Conservation (phyloP, 345 rosid species). For the Rhizophora apiculata region DNA sequence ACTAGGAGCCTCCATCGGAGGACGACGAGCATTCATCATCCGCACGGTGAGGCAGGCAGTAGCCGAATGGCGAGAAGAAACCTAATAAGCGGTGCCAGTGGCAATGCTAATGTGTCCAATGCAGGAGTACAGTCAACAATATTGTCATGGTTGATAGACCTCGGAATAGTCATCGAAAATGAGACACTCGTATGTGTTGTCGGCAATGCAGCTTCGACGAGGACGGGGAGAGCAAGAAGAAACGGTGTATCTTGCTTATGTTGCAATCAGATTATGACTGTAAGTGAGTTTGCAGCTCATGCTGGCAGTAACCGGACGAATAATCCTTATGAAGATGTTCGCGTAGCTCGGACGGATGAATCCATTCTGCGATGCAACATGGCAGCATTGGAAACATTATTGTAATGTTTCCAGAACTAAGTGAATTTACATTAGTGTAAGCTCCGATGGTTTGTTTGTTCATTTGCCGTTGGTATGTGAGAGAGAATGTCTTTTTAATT, state of each 20-base stretch:
- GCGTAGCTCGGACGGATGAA: not conserved
- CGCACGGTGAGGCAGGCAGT: too few relatives aligned
- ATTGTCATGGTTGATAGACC: constrained; percentile 21
- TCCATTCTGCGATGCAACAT: constrained; percentile 7
- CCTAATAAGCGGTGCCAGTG: too few relatives aligned
- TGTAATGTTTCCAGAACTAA: too few relatives aligned
- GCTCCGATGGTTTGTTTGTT: too few relatives aligned
- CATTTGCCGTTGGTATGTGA: too few relatives aligned
- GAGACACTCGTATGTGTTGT: not conserved
- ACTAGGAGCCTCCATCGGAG: too few relatives aligned
- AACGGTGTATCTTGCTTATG: constrained; percentile 22
- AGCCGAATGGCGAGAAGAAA: too few relatives aligned
- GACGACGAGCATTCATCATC: too few relatives aligned
- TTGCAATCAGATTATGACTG: constrained; percentile 11
- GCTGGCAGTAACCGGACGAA: not conserved
- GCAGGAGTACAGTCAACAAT: constrained; percentile 6
- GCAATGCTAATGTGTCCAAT: too few relatives aligned
- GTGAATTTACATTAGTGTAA: too few relatives aligned
- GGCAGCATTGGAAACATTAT: not conserved
- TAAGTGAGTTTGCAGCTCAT: constrained; percentile 24
- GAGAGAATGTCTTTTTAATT: too few relatives aligned
- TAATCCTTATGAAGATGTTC: constrained; percentile 12
- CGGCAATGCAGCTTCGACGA: not conserved
- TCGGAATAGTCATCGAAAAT: not conserved
- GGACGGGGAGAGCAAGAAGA: constrained; percentile 3